Conservation (phyloP, 768 basidiomycete species). For the Lactarius quietus region DNA sequence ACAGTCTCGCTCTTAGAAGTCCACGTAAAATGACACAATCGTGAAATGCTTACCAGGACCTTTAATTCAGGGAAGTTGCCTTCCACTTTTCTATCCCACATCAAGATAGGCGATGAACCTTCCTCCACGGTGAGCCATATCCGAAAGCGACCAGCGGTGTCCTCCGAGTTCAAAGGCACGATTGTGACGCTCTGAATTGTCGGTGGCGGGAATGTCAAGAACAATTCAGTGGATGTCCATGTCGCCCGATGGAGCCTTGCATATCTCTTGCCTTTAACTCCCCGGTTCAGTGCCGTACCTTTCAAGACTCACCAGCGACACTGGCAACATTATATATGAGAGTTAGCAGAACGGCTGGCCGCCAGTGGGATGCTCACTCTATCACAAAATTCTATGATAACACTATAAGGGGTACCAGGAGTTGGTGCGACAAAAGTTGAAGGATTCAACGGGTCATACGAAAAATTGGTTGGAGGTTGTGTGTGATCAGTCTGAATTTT, state of each 20-base stretch:
- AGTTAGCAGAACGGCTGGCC: slow-evolving; percentile 7
- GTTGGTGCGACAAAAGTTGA: slow-evolving; percentile 55
- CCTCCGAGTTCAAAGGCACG: slow-evolving; percentile 70
- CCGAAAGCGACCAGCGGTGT: slow-evolving; percentile 87
- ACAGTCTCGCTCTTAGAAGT: slow-evolving; percentile 10
- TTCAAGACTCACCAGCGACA: slow-evolving; percentile 67
- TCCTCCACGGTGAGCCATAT: slow-evolving; percentile 67
- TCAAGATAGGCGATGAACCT: slow-evolving; percentile 39
- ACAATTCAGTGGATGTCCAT: slow-evolving; percentile 91
- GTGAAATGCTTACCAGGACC: slow-evolving; percentile 52
- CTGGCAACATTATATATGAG: slow-evolving; percentile 35
- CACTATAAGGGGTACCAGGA: slow-evolving; percentile 45
- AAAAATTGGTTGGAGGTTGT: slow-evolving; percentile 2
- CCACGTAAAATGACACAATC: neutral
- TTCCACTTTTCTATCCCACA: slow-evolving; percentile 91
- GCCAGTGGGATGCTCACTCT: slow-evolving; percentile 60
- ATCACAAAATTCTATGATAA: slow-evolving; percentile 93
- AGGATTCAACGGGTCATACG: slow-evolving; percentile 39
- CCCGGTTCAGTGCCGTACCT: neutral
- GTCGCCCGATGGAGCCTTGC: slow-evolving; percentile 85
- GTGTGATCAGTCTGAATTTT: slow-evolving; percentile 28
- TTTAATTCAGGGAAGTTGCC: slow-evolving; percentile 93
- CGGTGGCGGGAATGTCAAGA: slow-evolving; percentile 87
- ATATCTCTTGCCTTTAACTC: neutral
- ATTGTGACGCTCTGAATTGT: slow-evolving; percentile 62